Evolutionary conservation across 2,329 filamentous ascomycete species (phyloP), one percentile per base, ranked within the genome.

Genomic region (Fusarium protoensiforme): DNA sequence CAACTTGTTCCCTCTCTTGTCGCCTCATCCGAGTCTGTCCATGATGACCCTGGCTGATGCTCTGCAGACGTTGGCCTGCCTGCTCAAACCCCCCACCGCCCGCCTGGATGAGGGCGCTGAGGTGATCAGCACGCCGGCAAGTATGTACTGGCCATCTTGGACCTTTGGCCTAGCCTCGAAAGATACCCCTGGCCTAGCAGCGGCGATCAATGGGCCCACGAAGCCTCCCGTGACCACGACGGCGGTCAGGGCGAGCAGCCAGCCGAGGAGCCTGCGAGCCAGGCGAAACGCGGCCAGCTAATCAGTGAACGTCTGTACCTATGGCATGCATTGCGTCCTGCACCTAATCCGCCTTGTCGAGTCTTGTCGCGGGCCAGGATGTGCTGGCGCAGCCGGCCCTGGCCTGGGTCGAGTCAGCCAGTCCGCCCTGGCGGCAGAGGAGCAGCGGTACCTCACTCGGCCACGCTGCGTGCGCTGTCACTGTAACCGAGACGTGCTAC

Each of bases 311-410:
- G 65, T 74, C 74, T 77, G 77, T 79, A 77, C 67, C 67, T 78
- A 79, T 79, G 77, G 77, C 76, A 78, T 79, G 77, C 77, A 79
- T 79, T 79, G 73, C 77, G 65, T 79, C 71, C 77, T 79, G 77
- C 77, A 78, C 67, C 77, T 79, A 79, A 79, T 74, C 57, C 68
- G 65, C 69, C 76, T 64, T 75, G 56, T 65, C 70, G 58, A 54
- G 48, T 70, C 59, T 67, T 65, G 69, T 71, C 53, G 62, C 66
- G 68, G 64, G 24, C 65, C 66, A 64, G 72, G 75, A 76, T 77
- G 75, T 66, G 75, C 64, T 76, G 75, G 75, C 74, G 74, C 58
- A 31, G 53, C 68, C 68, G 54, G 64, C 61, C 61, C 68, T 69
- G 60, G 51, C 58, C 68, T 69, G 60, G 53, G 60, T 59, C 38